Evolutionary conservation across 2,329 filamentous ascomycete genomes (phyloP), one percentile per base, ranked within the genome.

Genomic region (Hymenoscyphus occultus): DNA sequence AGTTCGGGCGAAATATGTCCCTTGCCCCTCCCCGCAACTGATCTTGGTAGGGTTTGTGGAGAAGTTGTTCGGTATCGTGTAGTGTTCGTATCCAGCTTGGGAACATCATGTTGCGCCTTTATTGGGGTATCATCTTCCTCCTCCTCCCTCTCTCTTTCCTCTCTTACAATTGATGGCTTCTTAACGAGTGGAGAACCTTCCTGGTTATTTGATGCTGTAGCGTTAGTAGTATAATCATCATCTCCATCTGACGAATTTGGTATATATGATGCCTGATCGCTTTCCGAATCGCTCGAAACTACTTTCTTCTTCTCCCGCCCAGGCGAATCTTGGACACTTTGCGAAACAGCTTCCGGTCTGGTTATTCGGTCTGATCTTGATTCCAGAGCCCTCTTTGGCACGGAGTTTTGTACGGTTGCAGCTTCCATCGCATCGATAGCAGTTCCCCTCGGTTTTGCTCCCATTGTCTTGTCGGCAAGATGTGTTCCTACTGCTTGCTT

Each of bases 401-500:
- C 54, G 5, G 58, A 35, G 42, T 54, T 13, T 13, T 64, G 62
- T 35, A 57, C 39, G 19, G 68, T 62, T 64, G 69, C 60, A 66
- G 70, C 64, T 59, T 73, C 68, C 71, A 72, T 68, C 12, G 67
- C 68, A 66, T 80, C 78, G 5, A 85, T 76, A 6, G 80, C 79
- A 2, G 82, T 80, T 3, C 81, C 84, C 64, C 77, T 82, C 1
- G 81, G 77, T 70, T 83, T 78, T 66, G 83, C 81, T 12, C 80
- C 79, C 71, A 87, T 78, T 10, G 82, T 85, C 13, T 85, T 86
- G 65, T 83, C 72, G 3, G 78, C 73, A 19, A 82, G 71, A 67
- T 79, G 77, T 32, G 75, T 74, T 28, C 80, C 80, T 61, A 79
- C 73, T 9, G 75, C 74, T 14, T 74, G 74, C 3, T 76, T 68